A percentile compares a stretch with the other conserved stretches of the same genome.
Conservation (phyloP, 2,329 filamentous ascomycete species). For the Nemania diffusa region DNA sequence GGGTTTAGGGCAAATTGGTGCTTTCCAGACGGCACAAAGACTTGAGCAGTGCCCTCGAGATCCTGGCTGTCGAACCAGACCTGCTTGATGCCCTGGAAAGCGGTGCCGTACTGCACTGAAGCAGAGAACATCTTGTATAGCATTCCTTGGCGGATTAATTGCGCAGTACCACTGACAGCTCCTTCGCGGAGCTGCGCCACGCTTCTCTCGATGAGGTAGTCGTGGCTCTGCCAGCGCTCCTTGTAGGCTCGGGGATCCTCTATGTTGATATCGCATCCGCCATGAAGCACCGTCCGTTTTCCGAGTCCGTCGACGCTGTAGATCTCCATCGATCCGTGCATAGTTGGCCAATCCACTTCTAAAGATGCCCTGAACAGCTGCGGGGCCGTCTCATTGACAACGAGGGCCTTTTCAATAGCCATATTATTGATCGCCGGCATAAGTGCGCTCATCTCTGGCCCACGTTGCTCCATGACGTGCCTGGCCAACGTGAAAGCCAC, state of each 20-base stretch:
- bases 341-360: constrained; percentile 53
- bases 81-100: constrained; percentile 18
- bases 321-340: not conserved
- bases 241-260: not conserved
- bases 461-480: constrained; percentile 58
- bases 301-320: constrained; percentile 18
- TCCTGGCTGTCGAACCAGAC: constrained; percentile 19
- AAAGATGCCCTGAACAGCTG: constrained; percentile 63
- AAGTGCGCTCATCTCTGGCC: constrained; percentile 52
- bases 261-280: not conserved
- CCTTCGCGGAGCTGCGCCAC: constrained; percentile 1
- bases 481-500: constrained; percentile 68
- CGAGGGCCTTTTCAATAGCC: constrained; percentile 64
- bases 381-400: constrained; percentile 48
- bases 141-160: constrained; percentile 17
- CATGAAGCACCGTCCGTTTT: constrained; percentile 6
- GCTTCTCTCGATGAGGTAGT: not conserved
- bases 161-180: not conserved
- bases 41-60: constrained; percentile 15
- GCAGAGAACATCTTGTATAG: constrained; percentile 17
- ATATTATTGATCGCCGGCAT: constrained; percentile 58
- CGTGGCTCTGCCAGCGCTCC: not conserved
- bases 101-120: constrained; percentile 15
- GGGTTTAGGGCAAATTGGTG: constrained; percentile 8
- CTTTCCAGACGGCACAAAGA: constrained; percentile 8